Conservation (phyloP, 495 filamentous ascomycete species). For the Lophium mytilinum region DNA sequence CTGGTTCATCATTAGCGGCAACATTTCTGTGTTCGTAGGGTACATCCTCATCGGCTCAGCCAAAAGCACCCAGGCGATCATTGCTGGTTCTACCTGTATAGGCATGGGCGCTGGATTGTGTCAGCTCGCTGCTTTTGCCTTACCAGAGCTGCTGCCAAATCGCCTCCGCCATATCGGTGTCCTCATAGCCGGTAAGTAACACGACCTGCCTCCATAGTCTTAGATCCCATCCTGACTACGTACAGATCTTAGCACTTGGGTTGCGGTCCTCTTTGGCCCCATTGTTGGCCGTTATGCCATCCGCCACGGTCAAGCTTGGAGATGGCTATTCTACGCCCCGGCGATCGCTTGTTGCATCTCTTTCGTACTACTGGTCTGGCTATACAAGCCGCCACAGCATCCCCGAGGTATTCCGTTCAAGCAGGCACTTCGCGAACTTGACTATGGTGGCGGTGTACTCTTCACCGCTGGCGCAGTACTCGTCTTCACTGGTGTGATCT, state of each 20-base stretch:
- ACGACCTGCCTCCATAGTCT: too few relatives aligned
- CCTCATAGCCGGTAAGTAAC: too few relatives aligned
- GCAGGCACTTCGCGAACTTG: constrained; percentile 24
- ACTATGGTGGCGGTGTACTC: constrained; percentile 26
- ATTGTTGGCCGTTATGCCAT: constrained; percentile 28
- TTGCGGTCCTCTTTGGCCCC: constrained; percentile 32
- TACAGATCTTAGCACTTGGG: constrained; percentile 21
- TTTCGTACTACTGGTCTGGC: constrained; percentile 24
- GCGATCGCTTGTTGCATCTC: constrained; percentile 20
- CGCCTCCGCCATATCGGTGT: too few relatives aligned
- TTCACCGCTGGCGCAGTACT: constrained; percentile 11
- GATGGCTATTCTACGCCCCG: constrained; percentile 27
- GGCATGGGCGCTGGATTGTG: not conserved
- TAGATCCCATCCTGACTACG: too few relatives aligned
- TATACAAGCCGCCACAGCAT: constrained; percentile 28
- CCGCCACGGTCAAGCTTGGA: constrained; percentile 22
- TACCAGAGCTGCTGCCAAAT: too few relatives aligned
- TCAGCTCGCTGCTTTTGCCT: too few relatives aligned
- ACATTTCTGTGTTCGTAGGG: not conserved
- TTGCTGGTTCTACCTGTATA: not conserved
- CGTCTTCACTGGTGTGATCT: constrained; percentile 17
- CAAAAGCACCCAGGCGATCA: constrained; percentile 14
- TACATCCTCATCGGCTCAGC: constrained; percentile 10
- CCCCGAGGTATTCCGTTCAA: constrained; percentile 24
- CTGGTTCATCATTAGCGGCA: constrained; percentile 14